Percentiles rank a stretch among this genome's conserved stretches.
Evolutionary conservation across 2,329 filamentous ascomycete genomes (phyloP).

Genomic region (Emergomyces pasteurianus): DNA sequence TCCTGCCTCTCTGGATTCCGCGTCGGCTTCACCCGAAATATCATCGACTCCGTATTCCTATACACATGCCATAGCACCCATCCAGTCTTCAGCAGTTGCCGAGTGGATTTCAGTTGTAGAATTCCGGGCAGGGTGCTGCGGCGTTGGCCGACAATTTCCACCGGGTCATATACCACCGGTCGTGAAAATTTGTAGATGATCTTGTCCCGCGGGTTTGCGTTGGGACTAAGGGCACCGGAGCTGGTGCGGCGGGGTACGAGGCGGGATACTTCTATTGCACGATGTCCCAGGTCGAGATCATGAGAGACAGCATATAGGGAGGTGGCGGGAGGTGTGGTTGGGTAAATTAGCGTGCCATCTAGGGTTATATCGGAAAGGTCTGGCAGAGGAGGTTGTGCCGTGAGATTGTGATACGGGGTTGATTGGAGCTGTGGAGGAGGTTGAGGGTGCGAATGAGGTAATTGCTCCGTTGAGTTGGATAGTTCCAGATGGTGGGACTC

Average conservation of each 20-base stretch:
- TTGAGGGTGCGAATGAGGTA: neutral
- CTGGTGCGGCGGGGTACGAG: slow-evolving; percentile 3
- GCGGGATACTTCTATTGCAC: slow-evolving; percentile 7
- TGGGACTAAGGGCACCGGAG: neutral
- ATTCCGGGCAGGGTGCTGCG: slow-evolving; percentile 7
- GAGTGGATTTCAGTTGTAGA: slow-evolving; percentile 3
- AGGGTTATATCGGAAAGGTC: slow-evolving; percentile 7
- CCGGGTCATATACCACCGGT: slow-evolving; percentile 3
- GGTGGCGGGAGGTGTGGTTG: slow-evolving; percentile 5
- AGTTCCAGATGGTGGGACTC: neutral
- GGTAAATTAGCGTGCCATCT: slow-evolving; percentile 9
- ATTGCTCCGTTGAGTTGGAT: neutral
- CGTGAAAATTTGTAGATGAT: slow-evolving; percentile 10
- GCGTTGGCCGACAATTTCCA: slow-evolving; percentile 11
- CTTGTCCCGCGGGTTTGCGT: slow-evolving; percentile 5
- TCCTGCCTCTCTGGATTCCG: slow-evolving; percentile 4
- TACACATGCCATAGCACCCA: slow-evolving; percentile 9
- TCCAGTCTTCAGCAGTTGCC: slow-evolving; percentile 5
- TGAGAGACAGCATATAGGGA: slow-evolving; percentile 10
- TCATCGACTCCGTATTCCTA: neutral
- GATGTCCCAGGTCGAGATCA: slow-evolving; percentile 8
- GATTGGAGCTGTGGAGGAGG: neutral
- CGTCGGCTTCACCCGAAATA: slow-evolving; percentile 10
- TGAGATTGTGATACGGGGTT: neutral
- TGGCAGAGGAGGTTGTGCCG: neutral